Percentiles rank a stretch among this genome's conserved stretches.
These are phyloP conservation scores for Microascus cirrosus DNA, from an alignment of 2,329 filamentous ascomycete genomes.

Conservation along the genomic window DNA sequence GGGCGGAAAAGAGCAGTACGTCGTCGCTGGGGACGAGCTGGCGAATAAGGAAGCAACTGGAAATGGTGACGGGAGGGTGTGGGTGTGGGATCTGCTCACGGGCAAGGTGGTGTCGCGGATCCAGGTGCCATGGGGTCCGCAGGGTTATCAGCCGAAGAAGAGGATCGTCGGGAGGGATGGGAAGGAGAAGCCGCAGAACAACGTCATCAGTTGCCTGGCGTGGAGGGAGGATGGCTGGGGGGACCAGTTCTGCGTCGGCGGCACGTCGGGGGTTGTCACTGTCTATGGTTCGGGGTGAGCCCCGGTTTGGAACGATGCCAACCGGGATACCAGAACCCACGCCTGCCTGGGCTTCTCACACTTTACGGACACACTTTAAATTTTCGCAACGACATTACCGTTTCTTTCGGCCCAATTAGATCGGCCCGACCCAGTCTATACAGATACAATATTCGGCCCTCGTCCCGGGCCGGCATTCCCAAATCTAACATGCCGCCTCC, in stretches of 20 bases:
- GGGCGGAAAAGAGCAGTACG: conserved; percentile 64
- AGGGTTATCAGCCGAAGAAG: conserved; percentile 34
- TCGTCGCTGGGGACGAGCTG: conserved; percentile 71
- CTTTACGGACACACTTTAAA: no score
- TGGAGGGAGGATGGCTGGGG: conserved; percentile 54
- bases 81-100: conserved; percentile 76
- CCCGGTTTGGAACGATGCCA: neutral
- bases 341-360: no score
- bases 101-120: conserved; percentile 58
- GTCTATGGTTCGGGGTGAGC: conserved; percentile 35
- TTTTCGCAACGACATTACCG: no score
- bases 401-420: neutral
- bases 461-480: neutral
- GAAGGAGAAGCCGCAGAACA: conserved; percentile 45
- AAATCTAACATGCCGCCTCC: neutral
- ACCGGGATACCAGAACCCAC: neutral
- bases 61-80: conserved; percentile 45
- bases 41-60: conserved; percentile 11
- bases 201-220: conserved; percentile 50
- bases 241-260: conserved; percentile 53
- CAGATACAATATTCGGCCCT: neutral
- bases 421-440: neutral
- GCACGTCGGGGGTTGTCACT: conserved; percentile 54
- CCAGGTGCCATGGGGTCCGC: conserved; percentile 43
- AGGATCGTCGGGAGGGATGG: conserved; percentile 47